A percentile compares a stretch with the other conserved stretches of the same genome.
phyloP scores from a whole-genome alignment of 2,329 filamentous ascomycete species.

The Delphinella strobiligena region DNA sequence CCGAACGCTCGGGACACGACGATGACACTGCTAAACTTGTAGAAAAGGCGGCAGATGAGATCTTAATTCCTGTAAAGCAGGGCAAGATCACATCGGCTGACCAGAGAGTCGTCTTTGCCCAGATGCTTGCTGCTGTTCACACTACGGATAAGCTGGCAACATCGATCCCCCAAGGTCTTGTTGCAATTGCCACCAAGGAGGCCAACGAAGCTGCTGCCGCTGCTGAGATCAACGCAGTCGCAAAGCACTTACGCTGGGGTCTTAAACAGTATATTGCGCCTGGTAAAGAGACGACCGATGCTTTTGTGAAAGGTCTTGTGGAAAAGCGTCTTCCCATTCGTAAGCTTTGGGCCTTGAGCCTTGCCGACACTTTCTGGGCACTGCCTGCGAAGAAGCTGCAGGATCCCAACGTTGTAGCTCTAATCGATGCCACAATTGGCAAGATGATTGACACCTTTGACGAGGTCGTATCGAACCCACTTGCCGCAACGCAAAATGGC shows the following conservation, averaged over 20 bases:
- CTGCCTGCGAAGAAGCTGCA: slow-evolving; percentile 37
- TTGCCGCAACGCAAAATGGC: slow-evolving; percentile 69
- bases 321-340: slow-evolving; percentile 75
- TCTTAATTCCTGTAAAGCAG: slow-evolving; percentile 65
- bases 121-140: slow-evolving; percentile 59
- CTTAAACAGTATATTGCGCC: slow-evolving; percentile 49
- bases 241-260: slow-evolving; percentile 50
- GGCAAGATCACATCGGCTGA: slow-evolving; percentile 78
- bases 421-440: slow-evolving; percentile 39
- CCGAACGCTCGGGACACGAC: slow-evolving; percentile 47
- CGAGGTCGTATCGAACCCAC: slow-evolving; percentile 66
- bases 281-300: slow-evolving; percentile 55
- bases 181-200: slow-evolving; percentile 64
- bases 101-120: slow-evolving; percentile 69
- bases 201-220: slow-evolving; percentile 73
- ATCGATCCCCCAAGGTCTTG: slow-evolving; percentile 55
- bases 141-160: slow-evolving; percentile 50
- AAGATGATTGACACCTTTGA: slow-evolving; percentile 59
- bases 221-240: slow-evolving; percentile 62
- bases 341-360: slow-evolving; percentile 66
- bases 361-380: slow-evolving; percentile 58
- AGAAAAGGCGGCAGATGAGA: slow-evolving; percentile 61
- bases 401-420: slow-evolving; percentile 31
- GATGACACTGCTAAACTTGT: slow-evolving; percentile 31
- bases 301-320: slow-evolving; percentile 65